Conservation (phyloP, 345 rosid genomes). For the Raphanus raphanistrum region DNA sequence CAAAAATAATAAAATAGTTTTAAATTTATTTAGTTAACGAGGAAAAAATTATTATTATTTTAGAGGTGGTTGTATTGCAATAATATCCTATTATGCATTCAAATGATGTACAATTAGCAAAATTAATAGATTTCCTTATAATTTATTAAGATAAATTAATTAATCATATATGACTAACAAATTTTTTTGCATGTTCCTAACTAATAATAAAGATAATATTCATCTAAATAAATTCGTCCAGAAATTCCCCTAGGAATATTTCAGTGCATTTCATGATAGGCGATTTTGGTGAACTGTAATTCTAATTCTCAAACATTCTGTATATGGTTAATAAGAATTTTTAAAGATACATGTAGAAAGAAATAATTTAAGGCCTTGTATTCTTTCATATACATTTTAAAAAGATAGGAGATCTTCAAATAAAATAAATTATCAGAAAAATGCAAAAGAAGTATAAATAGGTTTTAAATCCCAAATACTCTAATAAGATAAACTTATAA, state of each 20-base stretch:
- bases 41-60: not conserved
- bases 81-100: not conserved
- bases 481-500: not conserved
- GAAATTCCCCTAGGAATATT: not conserved
- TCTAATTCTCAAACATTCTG: not conserved
- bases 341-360: not conserved
- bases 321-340: not conserved
- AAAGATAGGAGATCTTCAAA: not conserved
- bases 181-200: not conserved
- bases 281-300: not conserved
- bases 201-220: no score
- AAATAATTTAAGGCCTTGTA: not conserved
- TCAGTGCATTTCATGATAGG: not conserved
- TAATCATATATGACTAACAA: not conserved
- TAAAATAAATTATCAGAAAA: not conserved
- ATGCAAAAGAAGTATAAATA: not conserved
- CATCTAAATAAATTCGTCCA: not conserved
- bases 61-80: not conserved
- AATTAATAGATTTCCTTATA: not conserved
- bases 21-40: not conserved
- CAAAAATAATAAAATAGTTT: not conserved
- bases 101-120: not conserved
- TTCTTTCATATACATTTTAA: no score
- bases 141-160: not conserved
- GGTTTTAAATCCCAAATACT: not conserved